These are phyloP conservation scores for Eutrema yunnanense DNA, from an alignment of 345 rosid species.

Conservation along the genomic window DNA sequence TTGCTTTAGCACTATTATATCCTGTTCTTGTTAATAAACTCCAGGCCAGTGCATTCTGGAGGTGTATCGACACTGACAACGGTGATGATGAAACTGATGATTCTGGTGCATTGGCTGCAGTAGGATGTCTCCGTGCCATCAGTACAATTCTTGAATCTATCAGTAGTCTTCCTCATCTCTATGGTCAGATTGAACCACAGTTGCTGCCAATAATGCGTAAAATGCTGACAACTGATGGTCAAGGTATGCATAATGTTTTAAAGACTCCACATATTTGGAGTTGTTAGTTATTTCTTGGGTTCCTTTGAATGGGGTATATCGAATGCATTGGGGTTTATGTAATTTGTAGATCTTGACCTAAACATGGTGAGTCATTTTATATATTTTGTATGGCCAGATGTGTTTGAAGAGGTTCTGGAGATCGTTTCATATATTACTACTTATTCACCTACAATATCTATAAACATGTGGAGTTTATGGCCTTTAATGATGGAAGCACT, in stretches of 20 bases:
- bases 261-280: neutral
- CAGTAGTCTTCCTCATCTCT: conserved; percentile 86
- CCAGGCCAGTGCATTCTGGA: conserved; percentile 96
- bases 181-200: conserved; percentile 77
- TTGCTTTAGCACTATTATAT: neutral
- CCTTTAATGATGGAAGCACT: conserved; percentile 91
- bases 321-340: neutral
- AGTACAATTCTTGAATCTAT: conserved; percentile 95
- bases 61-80: conserved; percentile 80
- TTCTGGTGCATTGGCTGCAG: conserved; percentile 95
- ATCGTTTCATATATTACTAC: conserved; percentile 93
- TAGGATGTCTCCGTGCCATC: conserved; percentile 94
- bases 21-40: conserved; percentile 25
- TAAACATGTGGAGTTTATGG: conserved; percentile 99
- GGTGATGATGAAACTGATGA: conserved; percentile 88
- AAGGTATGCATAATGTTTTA: conserved; percentile 44
- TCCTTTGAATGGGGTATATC: conserved; percentile 3
- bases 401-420: conserved; percentile 98
- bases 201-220: conserved; percentile 88
- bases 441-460: conserved; percentile 84
- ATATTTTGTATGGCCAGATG: conserved; percentile 49
- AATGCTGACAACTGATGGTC: conserved; percentile 98
- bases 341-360: neutral
- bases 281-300: neutral
- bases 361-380: neutral